Percentiles rank a stretch among this genome's conserved stretches.
Conservation (phyloP, 2,329 filamentous ascomycete genomes). For the Ilyonectria destructans region DNA sequence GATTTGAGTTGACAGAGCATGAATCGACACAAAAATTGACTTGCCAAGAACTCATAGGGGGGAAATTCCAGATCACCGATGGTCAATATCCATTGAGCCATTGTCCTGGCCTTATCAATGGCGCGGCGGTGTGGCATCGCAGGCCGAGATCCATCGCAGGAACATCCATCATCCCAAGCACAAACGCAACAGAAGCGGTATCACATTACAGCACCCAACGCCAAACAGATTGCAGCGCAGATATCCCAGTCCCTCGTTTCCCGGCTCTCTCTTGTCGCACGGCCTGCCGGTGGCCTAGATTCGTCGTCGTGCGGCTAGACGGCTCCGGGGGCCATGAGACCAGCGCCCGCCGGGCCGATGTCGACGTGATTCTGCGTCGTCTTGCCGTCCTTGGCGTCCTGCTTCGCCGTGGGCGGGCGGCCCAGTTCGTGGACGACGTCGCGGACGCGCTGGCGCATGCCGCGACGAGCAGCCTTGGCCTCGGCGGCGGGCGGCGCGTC, state of each 20-base stretch:
- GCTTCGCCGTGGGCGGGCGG: slow-evolving; percentile 51
- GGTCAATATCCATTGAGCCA: neutral
- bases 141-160: slow-evolving; percentile 1
- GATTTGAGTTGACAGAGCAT: neutral
- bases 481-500: slow-evolving; percentile 34
- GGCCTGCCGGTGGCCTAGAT: neutral
- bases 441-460: slow-evolving; percentile 53
- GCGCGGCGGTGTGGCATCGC: neutral
- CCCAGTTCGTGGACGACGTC: slow-evolving; percentile 54
- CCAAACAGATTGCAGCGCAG: slow-evolving; percentile 14
- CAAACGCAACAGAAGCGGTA: slow-evolving; percentile 13
- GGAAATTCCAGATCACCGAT: neutral
- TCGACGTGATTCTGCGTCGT: slow-evolving; percentile 49
- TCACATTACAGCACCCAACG: slow-evolving; percentile 22
- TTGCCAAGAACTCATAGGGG: neutral
- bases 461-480: slow-evolving; percentile 38
- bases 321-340: slow-evolving; percentile 43
- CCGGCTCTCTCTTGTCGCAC: neutral
- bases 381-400: slow-evolving; percentile 54
- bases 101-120: neutral
- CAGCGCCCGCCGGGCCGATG: slow-evolving; percentile 47
- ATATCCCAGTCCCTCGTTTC: neutral
- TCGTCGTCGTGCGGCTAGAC: slow-evolving; percentile 31
- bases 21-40: neutral
- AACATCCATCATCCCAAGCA: neutral